phyloP scores from a whole-genome alignment of 345 rosid species.

The Noccaea bulbosa region DNA sequence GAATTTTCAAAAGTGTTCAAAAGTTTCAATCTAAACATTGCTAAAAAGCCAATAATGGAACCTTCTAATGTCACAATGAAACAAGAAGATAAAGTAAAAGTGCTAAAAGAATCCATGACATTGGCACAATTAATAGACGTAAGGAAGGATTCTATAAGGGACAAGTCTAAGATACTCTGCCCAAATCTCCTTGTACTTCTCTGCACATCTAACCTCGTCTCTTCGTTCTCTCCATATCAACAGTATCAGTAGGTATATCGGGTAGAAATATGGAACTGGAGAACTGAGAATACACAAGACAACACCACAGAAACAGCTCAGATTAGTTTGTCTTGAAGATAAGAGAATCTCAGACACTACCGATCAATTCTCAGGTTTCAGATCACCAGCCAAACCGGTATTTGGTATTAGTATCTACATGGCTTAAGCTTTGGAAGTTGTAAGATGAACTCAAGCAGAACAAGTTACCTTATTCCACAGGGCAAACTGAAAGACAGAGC shows the following conservation, averaged over 20 bases:
- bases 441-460: slow-evolving; percentile 8
- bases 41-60: slow-evolving; percentile 27
- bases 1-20: no score
- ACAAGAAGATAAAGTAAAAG: slow-evolving; percentile 15
- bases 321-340: slow-evolving; percentile 9
- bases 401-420: neutral
- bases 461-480: slow-evolving; percentile 76
- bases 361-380: no score
- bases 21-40: no score
- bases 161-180: slow-evolving; percentile 72
- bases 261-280: slow-evolving; percentile 79
- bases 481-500: slow-evolving; percentile 94
- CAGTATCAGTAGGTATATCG: slow-evolving; percentile 79
- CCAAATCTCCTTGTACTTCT: slow-evolving; percentile 88
- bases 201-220: slow-evolving; percentile 86
- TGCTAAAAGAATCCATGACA: slow-evolving; percentile 19
- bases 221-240: slow-evolving; percentile 91
- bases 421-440: slow-evolving; percentile 13
- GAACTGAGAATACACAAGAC: slow-evolving; percentile 58
- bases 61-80: slow-evolving; percentile 22
- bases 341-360: slow-evolving; percentile 14
- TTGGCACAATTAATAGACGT: slow-evolving; percentile 52
- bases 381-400: slow-evolving; percentile 3
- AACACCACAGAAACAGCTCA: neutral
- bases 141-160: slow-evolving; percentile 94